These are phyloP conservation scores for Monosporascus cannonballus DNA, from an alignment of 2,329 filamentous ascomycete species.

Conservation along the genomic window DNA sequence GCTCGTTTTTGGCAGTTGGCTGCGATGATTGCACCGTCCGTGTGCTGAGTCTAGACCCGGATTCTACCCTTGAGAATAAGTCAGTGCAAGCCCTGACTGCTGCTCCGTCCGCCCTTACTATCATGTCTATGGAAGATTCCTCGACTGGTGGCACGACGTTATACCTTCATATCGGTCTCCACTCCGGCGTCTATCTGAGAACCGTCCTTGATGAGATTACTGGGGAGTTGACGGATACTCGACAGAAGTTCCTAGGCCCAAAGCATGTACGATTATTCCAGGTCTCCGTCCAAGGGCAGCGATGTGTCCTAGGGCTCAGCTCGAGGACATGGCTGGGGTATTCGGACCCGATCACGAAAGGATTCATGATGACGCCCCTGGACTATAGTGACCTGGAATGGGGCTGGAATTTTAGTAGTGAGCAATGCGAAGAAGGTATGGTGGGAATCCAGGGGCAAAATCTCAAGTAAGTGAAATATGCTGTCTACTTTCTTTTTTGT, in stretches of 20 bases:
- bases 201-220: slow-evolving; percentile 94
- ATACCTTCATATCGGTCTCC: slow-evolving; percentile 91
- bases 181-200: slow-evolving; percentile 91
- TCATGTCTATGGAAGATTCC: slow-evolving; percentile 94
- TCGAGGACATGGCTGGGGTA: slow-evolving; percentile 96
- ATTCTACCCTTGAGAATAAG: slow-evolving; percentile 85
- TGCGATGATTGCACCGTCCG: slow-evolving; percentile 96
- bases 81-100: slow-evolving; percentile 92
- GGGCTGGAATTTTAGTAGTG: slow-evolving; percentile 94
- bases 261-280: slow-evolving; percentile 86
- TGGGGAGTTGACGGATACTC: slow-evolving; percentile 89
- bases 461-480: slow-evolving; percentile 57
- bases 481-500: not conserved
- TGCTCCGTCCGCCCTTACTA: slow-evolving; percentile 78
- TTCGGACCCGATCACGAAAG: slow-evolving; percentile 77
- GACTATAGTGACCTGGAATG: slow-evolving; percentile 86
- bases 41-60: slow-evolving; percentile 82
- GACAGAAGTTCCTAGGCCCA: slow-evolving; percentile 88
- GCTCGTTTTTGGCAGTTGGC: slow-evolving; percentile 90
- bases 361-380: slow-evolving; percentile 87
- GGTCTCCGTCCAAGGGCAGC: slow-evolving; percentile 79
- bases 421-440: slow-evolving; percentile 89
- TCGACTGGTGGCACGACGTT: slow-evolving; percentile 81
- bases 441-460: slow-evolving; percentile 89
- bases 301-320: slow-evolving; percentile 82